A percentile compares a stretch with the other conserved stretches of the same genome.
phyloP scores from a whole-genome alignment of 2,329 filamentous ascomycete species.

The Myriosclerotinia duriaeana region DNA sequence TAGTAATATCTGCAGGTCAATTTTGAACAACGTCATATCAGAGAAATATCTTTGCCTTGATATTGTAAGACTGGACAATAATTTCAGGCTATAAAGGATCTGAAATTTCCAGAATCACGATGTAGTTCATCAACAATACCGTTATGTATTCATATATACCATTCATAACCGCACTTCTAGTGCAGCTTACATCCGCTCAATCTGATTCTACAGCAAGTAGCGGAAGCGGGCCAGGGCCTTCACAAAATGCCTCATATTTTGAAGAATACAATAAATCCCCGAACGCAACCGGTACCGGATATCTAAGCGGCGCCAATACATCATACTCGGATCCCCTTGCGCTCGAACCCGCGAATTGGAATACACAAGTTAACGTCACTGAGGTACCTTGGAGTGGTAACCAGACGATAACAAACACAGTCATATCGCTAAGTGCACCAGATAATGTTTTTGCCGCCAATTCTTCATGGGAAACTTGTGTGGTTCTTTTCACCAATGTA shows the following conservation, averaged over 20 bases:
- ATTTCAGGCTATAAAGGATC: not conserved
- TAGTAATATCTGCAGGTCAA: not conserved
- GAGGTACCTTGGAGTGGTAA: constrained; percentile 7
- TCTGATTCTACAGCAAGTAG: not conserved
- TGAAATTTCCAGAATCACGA: not conserved
- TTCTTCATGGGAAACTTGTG: constrained; percentile 18
- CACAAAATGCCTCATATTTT: constrained; percentile 7
- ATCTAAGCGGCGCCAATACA: not conserved
- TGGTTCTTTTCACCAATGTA: not conserved
- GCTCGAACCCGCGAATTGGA: not conserved
- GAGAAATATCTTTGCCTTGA: not conserved
- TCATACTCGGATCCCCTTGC: not conserved
- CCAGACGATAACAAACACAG: constrained; percentile 3
- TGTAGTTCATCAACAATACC: not conserved
- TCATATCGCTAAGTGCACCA: not conserved
- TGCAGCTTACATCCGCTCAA: not conserved
- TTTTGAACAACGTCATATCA: not conserved
- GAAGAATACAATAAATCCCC: constrained; percentile 3
- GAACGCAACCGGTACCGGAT: not conserved
- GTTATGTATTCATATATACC: not conserved
- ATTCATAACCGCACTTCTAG: not conserved
- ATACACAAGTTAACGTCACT: constrained; percentile 12
- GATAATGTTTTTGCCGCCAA: not conserved
- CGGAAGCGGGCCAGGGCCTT: not conserved
- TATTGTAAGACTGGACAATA: not conserved